Evolutionary conservation across 345 rosid species (phyloP).

Genomic region (Eucalyptus coolabah): DNA sequence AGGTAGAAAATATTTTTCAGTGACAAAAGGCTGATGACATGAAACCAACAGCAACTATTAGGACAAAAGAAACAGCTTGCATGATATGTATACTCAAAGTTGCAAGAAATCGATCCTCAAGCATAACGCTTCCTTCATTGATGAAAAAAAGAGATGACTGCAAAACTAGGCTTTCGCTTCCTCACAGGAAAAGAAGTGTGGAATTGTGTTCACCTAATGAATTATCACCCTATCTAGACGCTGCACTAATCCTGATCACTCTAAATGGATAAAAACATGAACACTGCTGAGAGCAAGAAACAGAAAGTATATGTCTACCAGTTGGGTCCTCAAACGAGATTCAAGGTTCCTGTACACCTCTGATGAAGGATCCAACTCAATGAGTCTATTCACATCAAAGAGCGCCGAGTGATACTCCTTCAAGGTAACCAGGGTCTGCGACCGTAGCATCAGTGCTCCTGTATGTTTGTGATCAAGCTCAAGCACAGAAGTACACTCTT

Average conservation of each 20-base stretch:
- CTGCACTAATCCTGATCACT: background rate
- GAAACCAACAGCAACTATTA: background rate
- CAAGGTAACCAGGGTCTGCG: slow-evolving; percentile 81
- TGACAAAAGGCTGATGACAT: background rate
- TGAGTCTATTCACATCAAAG: slow-evolving; percentile 79
- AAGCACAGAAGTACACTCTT: slow-evolving; percentile 86
- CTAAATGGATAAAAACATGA: background rate
- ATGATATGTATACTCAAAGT: background rate
- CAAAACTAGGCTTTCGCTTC: background rate
- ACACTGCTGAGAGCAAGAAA: background rate
- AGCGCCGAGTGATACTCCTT: slow-evolving; percentile 81
- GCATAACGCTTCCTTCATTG: background rate
- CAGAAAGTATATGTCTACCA: slow-evolving; percentile 33
- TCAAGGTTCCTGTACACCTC: slow-evolving; percentile 79
- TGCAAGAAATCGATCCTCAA: background rate
- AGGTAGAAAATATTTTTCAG: slow-evolving; percentile 14
- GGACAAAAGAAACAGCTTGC: background rate
- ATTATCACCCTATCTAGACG: background rate
- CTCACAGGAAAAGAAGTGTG: background rate
- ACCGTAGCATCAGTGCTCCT: slow-evolving; percentile 89
- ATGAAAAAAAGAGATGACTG: background rate
- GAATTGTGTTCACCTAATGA: background rate
- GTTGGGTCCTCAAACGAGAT: slow-evolving; percentile 76
- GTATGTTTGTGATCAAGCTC: slow-evolving; percentile 84
- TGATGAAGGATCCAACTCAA: slow-evolving; percentile 73